A percentile compares a stretch with the other conserved stretches of the same genome.
These are phyloP conservation scores for Phalaenopsis aphrodite DNA, from an alignment of 106 monocot genomes.

Conservation along the genomic window DNA sequence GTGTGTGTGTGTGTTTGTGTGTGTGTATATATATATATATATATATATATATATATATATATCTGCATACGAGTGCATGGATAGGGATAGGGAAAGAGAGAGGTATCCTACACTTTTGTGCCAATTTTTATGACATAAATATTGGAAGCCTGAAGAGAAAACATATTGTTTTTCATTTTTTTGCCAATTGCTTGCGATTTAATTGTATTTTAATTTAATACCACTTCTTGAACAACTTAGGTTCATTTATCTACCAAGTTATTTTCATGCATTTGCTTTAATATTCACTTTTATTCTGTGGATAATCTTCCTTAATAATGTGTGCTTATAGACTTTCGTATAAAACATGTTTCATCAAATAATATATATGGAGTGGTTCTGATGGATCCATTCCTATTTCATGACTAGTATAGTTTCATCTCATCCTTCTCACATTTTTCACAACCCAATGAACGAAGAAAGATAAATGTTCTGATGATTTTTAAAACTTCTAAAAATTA, in stretches of 20 bases:
- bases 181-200: too few species aligned
- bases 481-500: background rate
- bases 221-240: background rate
- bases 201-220: background rate
- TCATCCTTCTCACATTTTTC: background rate
- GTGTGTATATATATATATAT: too few species aligned
- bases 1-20: fast-evolving
- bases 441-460: background rate
- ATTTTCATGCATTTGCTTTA: too few species aligned
- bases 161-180: background rate
- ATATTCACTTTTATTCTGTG: too few species aligned
- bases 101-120: too few species aligned
- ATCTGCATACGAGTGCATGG: too few species aligned
- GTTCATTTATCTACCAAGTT: background rate
- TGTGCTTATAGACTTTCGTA: background rate
- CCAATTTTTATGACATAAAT: too few species aligned
- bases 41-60: too few species aligned
- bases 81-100: too few species aligned
- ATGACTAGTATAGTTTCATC: background rate
- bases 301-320: too few species aligned
- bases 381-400: background rate
- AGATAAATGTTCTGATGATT: background rate
- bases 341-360: background rate
- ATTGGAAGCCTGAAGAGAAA: background rate
- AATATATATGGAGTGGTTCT: background rate